A percentile compares a stretch with the other conserved stretches of the same genome.
These are phyloP conservation scores for Teunomyces kruisii DNA, from an alignment of 805 yeast genomes.

Conservation along the genomic window DNA sequence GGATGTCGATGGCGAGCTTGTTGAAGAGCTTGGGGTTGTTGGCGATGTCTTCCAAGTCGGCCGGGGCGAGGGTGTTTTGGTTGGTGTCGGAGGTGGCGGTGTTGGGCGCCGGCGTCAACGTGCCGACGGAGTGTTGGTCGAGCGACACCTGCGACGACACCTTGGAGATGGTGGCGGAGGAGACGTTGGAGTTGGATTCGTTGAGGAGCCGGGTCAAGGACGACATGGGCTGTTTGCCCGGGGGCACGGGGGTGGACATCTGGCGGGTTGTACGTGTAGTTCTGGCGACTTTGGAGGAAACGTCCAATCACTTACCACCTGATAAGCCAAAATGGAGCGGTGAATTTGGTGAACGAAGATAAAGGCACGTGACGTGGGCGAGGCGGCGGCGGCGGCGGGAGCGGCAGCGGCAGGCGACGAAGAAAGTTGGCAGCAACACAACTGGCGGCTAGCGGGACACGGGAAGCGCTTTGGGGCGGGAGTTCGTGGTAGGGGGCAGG, in stretches of 20 bases:
- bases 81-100: background rate
- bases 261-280: too few species aligned
- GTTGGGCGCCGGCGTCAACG: background rate
- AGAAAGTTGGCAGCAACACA: too few species aligned
- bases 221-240: slow-evolving; percentile 24
- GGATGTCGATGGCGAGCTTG: slow-evolving; percentile 4
- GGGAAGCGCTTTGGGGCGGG: too few species aligned
- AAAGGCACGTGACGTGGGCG: background rate
- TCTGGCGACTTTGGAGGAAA: too few species aligned
- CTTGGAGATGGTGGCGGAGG: slow-evolving; percentile 2
- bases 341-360: background rate
- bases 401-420: too few species aligned
- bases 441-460: too few species aligned
- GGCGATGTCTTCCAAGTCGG: background rate
- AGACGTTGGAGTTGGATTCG: slow-evolving; percentile 16
- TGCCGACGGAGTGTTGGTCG: slow-evolving; percentile 4
- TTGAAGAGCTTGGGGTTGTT: slow-evolving; percentile 3
- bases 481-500: too few species aligned
- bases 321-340: background rate
- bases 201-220: slow-evolving; percentile 39
- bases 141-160: slow-evolving; percentile 3
- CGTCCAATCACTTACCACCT: background rate
- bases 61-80: too few species aligned
- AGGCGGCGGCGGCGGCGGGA: background rate
- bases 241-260: background rate